Conservation (phyloP, 2,329 filamentous ascomycete genomes). For the Ceratocystis albifundus region DNA sequence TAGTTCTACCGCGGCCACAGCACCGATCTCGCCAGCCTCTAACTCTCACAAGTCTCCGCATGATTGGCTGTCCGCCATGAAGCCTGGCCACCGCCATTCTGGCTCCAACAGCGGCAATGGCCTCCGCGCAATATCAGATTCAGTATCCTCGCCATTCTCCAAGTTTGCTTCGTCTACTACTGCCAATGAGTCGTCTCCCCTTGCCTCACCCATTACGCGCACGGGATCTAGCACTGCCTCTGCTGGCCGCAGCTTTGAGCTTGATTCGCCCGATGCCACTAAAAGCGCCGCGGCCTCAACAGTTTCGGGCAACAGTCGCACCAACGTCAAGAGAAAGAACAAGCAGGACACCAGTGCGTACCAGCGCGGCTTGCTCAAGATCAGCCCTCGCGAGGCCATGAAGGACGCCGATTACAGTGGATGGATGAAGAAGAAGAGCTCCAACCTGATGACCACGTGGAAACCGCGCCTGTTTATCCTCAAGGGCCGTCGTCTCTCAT, state of each 20-base stretch:
- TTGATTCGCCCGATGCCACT: constrained; percentile 58
- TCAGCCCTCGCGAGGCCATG: constrained; percentile 72
- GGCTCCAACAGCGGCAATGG: constrained; percentile 30
- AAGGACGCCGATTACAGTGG: constrained; percentile 81
- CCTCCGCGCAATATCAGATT: constrained; percentile 71
- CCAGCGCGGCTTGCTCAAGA: constrained; percentile 70
- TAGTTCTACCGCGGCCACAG: constrained; percentile 31
- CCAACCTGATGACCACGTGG: constrained; percentile 93
- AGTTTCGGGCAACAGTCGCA: constrained; percentile 39
- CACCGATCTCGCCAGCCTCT: constrained; percentile 37
- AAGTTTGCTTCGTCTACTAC: constrained; percentile 39
- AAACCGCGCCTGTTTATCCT: constrained; percentile 93
- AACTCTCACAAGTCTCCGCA: constrained; percentile 37
- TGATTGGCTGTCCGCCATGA: constrained; percentile 46
- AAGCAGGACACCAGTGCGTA: constrained; percentile 97
- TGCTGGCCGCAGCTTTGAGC: constrained; percentile 58
- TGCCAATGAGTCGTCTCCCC: constrained; percentile 39
- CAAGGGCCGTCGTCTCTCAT: constrained; percentile 78
- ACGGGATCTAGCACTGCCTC: constrained; percentile 66
- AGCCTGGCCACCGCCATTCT: constrained; percentile 35
- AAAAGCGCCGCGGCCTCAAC: constrained; percentile 38
- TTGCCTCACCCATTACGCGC: constrained; percentile 50
- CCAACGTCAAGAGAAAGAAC: constrained; percentile 48
- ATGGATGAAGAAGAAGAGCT: constrained; percentile 99
- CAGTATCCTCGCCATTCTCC: constrained; percentile 30